These are phyloP conservation scores for Ascodesmis nigricans DNA, from an alignment of 495 filamentous ascomycete species.

Conservation along the genomic window DNA sequence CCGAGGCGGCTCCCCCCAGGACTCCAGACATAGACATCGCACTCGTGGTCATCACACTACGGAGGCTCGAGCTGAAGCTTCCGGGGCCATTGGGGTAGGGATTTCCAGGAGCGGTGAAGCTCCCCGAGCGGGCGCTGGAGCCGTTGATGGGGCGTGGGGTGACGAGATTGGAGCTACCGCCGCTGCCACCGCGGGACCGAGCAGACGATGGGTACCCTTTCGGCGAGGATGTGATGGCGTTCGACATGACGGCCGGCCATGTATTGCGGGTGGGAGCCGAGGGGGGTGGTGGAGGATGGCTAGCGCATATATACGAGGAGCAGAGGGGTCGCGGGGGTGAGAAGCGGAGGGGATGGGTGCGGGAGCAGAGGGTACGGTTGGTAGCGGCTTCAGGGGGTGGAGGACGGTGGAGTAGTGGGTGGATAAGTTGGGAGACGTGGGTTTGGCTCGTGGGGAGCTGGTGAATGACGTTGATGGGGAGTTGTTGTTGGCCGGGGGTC, in stretches of 20 bases:
- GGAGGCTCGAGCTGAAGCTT: slow-evolving; percentile 80
- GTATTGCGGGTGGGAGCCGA: slow-evolving; percentile 8
- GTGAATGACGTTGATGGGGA: no score
- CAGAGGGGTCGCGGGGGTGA: no score
- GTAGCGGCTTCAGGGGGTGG: no score
- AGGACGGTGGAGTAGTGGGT: no score
- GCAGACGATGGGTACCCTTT: slow-evolving; percentile 8
- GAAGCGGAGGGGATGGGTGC: no score
- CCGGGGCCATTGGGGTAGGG: slow-evolving; percentile 42
- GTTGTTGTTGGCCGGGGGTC: no score
- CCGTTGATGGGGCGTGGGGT: slow-evolving; percentile 16
- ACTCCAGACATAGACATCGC: slow-evolving; percentile 36
- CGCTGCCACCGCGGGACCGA: slow-evolving; percentile 16
- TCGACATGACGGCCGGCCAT: slow-evolving; percentile 16
- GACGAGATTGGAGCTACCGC: slow-evolving; percentile 6
- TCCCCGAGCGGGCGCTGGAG: slow-evolving; percentile 12
- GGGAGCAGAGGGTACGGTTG: no score
- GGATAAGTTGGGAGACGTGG: no score
- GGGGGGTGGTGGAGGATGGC: slow-evolving; percentile 14
- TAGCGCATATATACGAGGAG: no score
- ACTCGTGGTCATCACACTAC: slow-evolving; percentile 42
- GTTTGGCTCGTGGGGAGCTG: no score
- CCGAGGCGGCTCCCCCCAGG: no score
- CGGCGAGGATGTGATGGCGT: slow-evolving; percentile 19
- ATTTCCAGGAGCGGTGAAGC: slow-evolving; percentile 4